Conservation (phyloP, 23 red algal species). For the Pyropia haitanensis region DNA sequence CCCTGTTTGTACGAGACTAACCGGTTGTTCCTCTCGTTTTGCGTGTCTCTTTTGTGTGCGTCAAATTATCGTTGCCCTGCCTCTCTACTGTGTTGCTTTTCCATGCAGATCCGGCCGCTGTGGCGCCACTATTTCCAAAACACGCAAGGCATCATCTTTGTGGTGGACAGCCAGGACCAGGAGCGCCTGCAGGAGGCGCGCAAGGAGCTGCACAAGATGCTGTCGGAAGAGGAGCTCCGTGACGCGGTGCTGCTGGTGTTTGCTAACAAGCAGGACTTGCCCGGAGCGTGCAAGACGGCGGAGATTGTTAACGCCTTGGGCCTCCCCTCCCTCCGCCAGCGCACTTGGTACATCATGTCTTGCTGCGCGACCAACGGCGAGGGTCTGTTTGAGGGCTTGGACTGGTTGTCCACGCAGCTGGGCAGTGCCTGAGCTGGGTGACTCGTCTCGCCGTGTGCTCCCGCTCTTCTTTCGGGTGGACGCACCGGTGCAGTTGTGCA, state of each 20-base stretch:
- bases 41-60: neutral
- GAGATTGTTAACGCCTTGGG: slow-evolving; percentile 86
- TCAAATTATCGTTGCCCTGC: neutral
- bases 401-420: slow-evolving; percentile 95
- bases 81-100: neutral
- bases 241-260: slow-evolving; percentile 87
- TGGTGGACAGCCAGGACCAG: slow-evolving; percentile 96
- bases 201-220: slow-evolving; percentile 98
- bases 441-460: no score
- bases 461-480: no score
- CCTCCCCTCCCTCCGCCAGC: slow-evolving; percentile 64
- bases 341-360: slow-evolving; percentile 94
- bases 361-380: slow-evolving; percentile 98
- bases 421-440: neutral
- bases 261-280: slow-evolving; percentile 98
- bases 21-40: no score
- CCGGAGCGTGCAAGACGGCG: slow-evolving; percentile 64
- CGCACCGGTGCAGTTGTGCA: no score
- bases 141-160: slow-evolving; percentile 96
- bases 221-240: slow-evolving; percentile 91
- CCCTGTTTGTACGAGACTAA: no score
- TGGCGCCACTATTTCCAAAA: slow-evolving; percentile 98
- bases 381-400: slow-evolving; percentile 93
- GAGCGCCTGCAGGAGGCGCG: slow-evolving; percentile 90
- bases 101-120: slow-evolving; percentile 13